Percentiles rank a stretch among this genome's conserved stretches.
Evolutionary conservation across 2,329 filamentous ascomycete genomes (phyloP).

Genomic region (Tetracladium maxilliforme): DNA sequence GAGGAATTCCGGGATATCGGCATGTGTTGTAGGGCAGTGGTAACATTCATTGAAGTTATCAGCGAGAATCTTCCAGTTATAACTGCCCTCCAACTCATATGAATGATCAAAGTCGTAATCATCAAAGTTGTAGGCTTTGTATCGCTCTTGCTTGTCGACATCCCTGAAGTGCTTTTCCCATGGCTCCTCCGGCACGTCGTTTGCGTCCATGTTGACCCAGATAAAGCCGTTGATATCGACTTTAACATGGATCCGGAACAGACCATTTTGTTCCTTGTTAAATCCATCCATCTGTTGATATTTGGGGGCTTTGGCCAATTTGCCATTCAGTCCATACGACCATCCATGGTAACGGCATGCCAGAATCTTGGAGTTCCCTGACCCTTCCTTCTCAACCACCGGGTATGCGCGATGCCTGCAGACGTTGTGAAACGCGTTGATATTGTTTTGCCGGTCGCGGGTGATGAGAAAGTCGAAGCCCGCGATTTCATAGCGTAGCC

Average conservation of each 20-base stretch:
- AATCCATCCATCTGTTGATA: slow-evolving; percentile 12
- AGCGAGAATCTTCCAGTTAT: slow-evolving; percentile 13
- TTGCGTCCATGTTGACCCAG: slow-evolving; percentile 10
- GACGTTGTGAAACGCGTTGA: slow-evolving; percentile 13
- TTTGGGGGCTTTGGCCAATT: slow-evolving; percentile 13
- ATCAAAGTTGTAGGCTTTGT: slow-evolving; percentile 3
- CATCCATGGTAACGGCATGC: slow-evolving; percentile 15
- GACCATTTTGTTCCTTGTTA: slow-evolving; percentile 9
- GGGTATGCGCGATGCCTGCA: slow-evolving; percentile 13
- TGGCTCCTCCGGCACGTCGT: background rate
- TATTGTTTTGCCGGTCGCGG: slow-evolving; percentile 12
- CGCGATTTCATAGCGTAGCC: slow-evolving; percentile 11
- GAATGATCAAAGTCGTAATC: slow-evolving; percentile 5
- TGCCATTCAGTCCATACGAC: slow-evolving; percentile 12
- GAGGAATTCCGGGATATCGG: slow-evolving; percentile 26
- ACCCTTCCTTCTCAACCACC: slow-evolving; percentile 12
- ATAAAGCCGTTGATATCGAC: slow-evolving; percentile 7
- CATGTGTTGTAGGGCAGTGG: slow-evolving; percentile 32
- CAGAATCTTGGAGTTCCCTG: slow-evolving; percentile 11
- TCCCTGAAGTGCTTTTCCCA: slow-evolving; percentile 4
- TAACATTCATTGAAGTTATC: slow-evolving; percentile 21
- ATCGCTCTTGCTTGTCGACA: slow-evolving; percentile 2
- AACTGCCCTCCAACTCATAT: slow-evolving; percentile 10
- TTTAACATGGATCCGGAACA: slow-evolving; percentile 10
- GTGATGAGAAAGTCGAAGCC: slow-evolving; percentile 12